Base-by-base conservation (phyloP, 352 stramenopile species). In the Saprolegnia parasitica region DNA sequence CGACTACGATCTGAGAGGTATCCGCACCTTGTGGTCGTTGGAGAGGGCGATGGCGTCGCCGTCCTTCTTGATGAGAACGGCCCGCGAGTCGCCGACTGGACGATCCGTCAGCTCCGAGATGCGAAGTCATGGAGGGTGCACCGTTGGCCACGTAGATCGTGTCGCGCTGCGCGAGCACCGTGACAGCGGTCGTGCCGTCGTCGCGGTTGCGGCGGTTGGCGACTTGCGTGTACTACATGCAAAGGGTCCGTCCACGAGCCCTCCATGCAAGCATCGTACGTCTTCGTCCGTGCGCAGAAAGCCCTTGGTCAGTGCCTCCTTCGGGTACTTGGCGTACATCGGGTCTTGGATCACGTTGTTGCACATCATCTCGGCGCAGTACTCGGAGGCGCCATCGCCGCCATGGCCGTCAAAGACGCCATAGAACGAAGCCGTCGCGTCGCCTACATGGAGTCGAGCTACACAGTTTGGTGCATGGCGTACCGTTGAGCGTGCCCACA, bases 331-430 rank as follows among this genome's bases (percentile, higher is more conserved):
- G 16, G 71, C 74, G 67, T 91, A 82, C 32, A 76, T 76, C 21
- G 78, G 80, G 62, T 93, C 83, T 57, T 81, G 76, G 71, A 91
- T 94, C 56, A 92, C 78, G 68, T 93, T 94, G 63, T 89, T 80
- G 74, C 83, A 91, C 76, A 93, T 87, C 56, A 77, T 80, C 71
- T 91, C 83, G 70, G 88, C 86, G 73, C 83, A 94, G 70, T 90
- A 98, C 86, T 97, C 86, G 68, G 92, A 88, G 29, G 90, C 91
- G 21, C 83, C 83, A 55, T 91, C 82, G 40, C 93, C 93, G 55
- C 92, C 92, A 74, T 98, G 93, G 70, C 93, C 93, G 71, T 98
- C 93, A 74, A 98, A 98, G 58, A 98, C 82, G 45, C 86, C 92
- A 71, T 97, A 98, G 55, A 98, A 96, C 56, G 87, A 95, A 68